Evolutionary conservation across 371 early-diverging fungal genomes (phyloP).

Genomic region (Lichtheimia ornata): DNA sequence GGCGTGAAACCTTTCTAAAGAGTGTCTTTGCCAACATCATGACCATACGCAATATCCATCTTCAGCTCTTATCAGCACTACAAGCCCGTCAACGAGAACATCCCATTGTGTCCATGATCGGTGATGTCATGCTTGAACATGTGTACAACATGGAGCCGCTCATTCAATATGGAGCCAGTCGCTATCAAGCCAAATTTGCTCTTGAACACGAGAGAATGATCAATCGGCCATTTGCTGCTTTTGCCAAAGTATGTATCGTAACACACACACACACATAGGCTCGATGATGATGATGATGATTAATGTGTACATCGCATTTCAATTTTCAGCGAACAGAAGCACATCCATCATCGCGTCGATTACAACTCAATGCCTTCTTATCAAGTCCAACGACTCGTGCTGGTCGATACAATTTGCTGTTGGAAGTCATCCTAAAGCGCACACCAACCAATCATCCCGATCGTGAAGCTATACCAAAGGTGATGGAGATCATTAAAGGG

Average conservation of each 20-base stretch:
- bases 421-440: constrained; percentile 76
- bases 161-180: constrained; percentile 85
- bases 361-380: constrained; percentile 78
- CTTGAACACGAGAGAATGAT: constrained; percentile 73
- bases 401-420: constrained; percentile 84
- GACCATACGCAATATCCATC: constrained; percentile 72
- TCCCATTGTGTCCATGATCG: constrained; percentile 74
- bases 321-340: constrained; percentile 46
- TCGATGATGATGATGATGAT: neutral
- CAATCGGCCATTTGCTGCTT: constrained; percentile 69
- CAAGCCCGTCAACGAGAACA: constrained; percentile 72
- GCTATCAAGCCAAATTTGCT: constrained; percentile 74
- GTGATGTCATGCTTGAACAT: constrained; percentile 79
- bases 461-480: constrained; percentile 57
- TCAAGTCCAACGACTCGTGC: constrained; percentile 82
- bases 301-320: neutral
- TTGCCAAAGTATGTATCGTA: constrained; percentile 59
- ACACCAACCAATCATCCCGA: constrained; percentile 82
- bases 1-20: constrained; percentile 67
- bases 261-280: too few species aligned
- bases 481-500: constrained; percentile 66
- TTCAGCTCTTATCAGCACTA: constrained; percentile 67
- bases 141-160: constrained; percentile 74
- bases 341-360: constrained; percentile 76
- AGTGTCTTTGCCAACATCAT: constrained; percentile 82